Conservation (phyloP, 2,329 filamentous ascomycete species). For the Aureobasidium sp. region DNA sequence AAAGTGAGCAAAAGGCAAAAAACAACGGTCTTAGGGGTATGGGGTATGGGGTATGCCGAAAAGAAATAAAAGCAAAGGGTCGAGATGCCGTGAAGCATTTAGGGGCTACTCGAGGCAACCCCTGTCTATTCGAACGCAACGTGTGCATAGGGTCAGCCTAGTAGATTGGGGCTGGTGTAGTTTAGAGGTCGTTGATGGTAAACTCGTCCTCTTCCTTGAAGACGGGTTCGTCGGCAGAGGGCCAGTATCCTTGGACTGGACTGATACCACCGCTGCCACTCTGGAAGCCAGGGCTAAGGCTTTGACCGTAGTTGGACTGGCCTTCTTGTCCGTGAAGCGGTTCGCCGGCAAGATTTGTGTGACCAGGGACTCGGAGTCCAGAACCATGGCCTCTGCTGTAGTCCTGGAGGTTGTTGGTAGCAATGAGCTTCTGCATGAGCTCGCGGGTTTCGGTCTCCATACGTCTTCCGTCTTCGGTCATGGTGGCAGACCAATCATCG, state of each 20-base stretch:
- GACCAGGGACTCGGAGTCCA: conserved; percentile 83
- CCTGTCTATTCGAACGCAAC: neutral
- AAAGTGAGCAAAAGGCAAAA: neutral
- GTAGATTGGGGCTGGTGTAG: neutral
- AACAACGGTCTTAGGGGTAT: conserved; percentile 7
- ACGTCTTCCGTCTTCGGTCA: conserved; percentile 85
- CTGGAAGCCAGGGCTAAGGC: conserved; percentile 46
- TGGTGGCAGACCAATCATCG: conserved; percentile 69
- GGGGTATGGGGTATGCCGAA: conserved; percentile 10
- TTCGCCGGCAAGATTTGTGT: conserved; percentile 86
- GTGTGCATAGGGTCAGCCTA: neutral
- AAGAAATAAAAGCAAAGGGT: conserved; percentile 6
- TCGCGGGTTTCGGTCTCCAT: conserved; percentile 93
- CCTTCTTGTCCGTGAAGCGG: conserved; percentile 50
- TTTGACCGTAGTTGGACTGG: conserved; percentile 26
- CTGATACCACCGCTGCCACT: conserved; percentile 57
- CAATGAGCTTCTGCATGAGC: conserved; percentile 73
- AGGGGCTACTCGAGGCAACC: neutral
- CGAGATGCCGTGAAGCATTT: conserved; percentile 14
- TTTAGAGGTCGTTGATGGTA: conserved; percentile 25
- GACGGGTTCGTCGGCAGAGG: conserved; percentile 40
- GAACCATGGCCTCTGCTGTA: conserved; percentile 80
- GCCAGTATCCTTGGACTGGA: conserved; percentile 46
- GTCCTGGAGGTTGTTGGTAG: conserved; percentile 24
- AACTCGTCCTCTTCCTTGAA: conserved; percentile 96